Evolutionary conservation across 75 land plant genomes (phyloP), one percentile per base, ranked within the genome.

Genomic region (Isoetes taiwanensis): DNA sequence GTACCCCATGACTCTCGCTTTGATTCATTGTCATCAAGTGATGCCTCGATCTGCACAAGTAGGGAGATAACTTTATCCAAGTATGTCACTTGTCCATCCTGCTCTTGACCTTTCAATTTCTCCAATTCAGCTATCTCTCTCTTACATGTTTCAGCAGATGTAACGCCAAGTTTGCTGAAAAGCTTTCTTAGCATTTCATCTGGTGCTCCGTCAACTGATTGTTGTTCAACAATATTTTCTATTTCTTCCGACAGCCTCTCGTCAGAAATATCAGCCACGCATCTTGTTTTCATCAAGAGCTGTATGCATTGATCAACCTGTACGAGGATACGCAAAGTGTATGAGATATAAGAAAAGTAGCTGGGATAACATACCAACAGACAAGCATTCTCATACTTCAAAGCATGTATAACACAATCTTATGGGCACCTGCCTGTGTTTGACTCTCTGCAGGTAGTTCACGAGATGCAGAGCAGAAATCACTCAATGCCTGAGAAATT

Each of bases 1-100:
- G 81, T 72, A 0, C 72, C 76, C 24, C 64, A 68, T 16, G 4
- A 30, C 32, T 55, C 67, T 9, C 40, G 28, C 26, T 79, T 67
- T 11, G 70, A 64, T 40, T 63, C 77, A 46, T 78, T 74, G 16
- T 64, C 43, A 38, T 64, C 68, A 35, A 76, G 56, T 25, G 58
- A 56, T 11, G 74, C 78, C 52, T 65, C 72, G 73, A 83, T 76
- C 32, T 69, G 69, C 30, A 62, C 72, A 21, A 77, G 64, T 39
- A 83, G 66, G 28, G 58, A 43, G 52, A 78, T 63, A 6, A 80
- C 62, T 35, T 80, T 67, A 50, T 82, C 74, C 28, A 87, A 66
- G 34, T 62, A 59, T 9, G 38, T 14, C 9, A 14, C 38, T 6
- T 16, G 8, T 16, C 16, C 16, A 40, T 87, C 77, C 54, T 60